Evolutionary conservation across 176 grass and related monocot genomes (phyloP).

Genomic region (Avena sativa): DNA sequence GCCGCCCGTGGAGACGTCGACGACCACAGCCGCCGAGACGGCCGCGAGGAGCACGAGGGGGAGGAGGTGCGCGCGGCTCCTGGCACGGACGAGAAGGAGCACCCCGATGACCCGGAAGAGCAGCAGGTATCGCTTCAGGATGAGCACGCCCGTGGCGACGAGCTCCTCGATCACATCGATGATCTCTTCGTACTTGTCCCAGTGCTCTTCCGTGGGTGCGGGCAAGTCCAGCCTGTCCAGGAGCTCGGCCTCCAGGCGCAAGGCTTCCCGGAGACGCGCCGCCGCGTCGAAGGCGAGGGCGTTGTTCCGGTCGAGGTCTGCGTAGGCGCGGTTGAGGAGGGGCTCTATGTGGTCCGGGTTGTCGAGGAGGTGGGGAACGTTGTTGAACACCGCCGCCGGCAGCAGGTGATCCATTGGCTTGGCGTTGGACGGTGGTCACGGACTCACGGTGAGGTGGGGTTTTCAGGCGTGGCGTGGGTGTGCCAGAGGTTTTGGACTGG

Average conservation of each 20-base stretch:
- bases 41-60: constrained; percentile 23
- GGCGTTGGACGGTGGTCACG: neutral
- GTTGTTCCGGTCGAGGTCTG: neutral
- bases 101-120: neutral
- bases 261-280: neutral
- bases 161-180: neutral
- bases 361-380: neutral
- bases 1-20: constrained; percentile 10
- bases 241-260: neutral
- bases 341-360: neutral
- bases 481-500: neutral
- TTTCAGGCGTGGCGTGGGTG: constrained; percentile 7
- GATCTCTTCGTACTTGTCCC: neutral
- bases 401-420: neutral
- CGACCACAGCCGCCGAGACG: constrained; percentile 8
- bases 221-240: neutral
- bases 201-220: neutral
- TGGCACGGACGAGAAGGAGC: neutral
- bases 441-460: neutral
- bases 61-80: constrained; percentile 17
- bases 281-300: neutral
- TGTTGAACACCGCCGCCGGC: neutral
- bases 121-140: neutral
- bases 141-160: neutral
- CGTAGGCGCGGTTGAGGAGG: neutral